Evolutionary conservation across 129 eudicot genomes (phyloP), one percentile per base, ranked within the genome.

Genomic region (Artemisia annua): DNA sequence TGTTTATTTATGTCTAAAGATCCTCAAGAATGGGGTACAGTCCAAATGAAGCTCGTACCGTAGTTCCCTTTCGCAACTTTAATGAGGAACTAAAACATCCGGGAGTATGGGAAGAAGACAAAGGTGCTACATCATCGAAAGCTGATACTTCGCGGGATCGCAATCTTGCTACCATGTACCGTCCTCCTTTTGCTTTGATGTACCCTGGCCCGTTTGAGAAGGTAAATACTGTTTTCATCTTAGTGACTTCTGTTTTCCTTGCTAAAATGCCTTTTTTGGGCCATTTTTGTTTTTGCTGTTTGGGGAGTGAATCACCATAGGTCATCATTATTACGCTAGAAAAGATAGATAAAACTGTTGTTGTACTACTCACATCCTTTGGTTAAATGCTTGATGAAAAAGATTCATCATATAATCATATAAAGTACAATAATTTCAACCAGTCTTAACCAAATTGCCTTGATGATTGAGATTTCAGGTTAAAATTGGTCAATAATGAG

Each of bases 181-280:
- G 99, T 30, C 97, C 97, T 67, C 99, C 99, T 66, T 91, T 95
- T 69, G 97, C 79, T 71, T 78, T 95, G 80, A 95, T 95, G 94
- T 80, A 48, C 77, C 88, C 80, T 54, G 99, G 99, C 13, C 73
- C 99, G 11, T 91, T 95, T 82, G 97, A 95, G 81, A 95, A 90
- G 97, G 99, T 95, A 81, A 26, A 24, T 28, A 63, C 44, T 26
- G 8, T 67, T 53, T 7, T 52, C 35, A 14, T 78, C 52, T 24
- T 60, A 1, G 15, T 67, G 35, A 58, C 39, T 63, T 54, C 62
- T 24, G 12, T 75, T 17, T 73, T 28, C 20, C 11, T 19, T 57
- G 12, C 12, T 57, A 57, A 57, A 19, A 50, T 1, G 9, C 71
- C 39, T 18, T 48, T 74, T 48, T 39, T 39, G 9, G 44, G 44